A percentile compares a stretch with the other conserved stretches of the same genome.
These are phyloP conservation scores for Tuber melanosporum DNA, from an alignment of 495 filamentous ascomycete genomes.

Conservation along the genomic window DNA sequence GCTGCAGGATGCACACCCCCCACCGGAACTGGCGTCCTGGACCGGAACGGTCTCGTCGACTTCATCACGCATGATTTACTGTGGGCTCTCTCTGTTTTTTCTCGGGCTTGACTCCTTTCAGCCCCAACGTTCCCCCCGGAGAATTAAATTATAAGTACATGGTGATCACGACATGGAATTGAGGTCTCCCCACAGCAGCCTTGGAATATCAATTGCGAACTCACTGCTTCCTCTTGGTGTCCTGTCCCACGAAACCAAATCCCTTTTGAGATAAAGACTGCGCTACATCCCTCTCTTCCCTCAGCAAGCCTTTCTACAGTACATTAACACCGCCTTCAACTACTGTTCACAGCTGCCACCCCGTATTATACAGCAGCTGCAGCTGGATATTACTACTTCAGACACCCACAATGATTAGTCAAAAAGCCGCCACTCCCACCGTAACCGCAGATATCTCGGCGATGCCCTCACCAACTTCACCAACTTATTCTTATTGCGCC, in stretches of 20 bases:
- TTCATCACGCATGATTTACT: slow-evolving; percentile 35
- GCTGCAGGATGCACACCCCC: slow-evolving; percentile 39
- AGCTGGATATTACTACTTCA: background rate
- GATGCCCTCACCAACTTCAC: background rate
- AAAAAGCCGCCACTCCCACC: background rate
- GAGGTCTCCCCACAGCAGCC: slow-evolving; percentile 13
- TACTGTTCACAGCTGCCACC: background rate
- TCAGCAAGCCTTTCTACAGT: background rate
- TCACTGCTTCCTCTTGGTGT: background rate
- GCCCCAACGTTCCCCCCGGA: slow-evolving; percentile 17
- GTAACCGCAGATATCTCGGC: background rate
- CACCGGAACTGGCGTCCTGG: slow-evolving; percentile 35
- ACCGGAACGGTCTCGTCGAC: slow-evolving; percentile 37
- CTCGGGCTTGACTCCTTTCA: slow-evolving; percentile 9
- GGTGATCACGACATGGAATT: slow-evolving; percentile 26
- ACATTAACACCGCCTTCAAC: background rate
- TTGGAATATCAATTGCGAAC: background rate
- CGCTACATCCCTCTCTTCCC: background rate
- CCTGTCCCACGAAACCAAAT: background rate
- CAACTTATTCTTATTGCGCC: background rate
- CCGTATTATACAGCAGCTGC: background rate
- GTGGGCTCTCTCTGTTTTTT: background rate
- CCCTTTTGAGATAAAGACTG: background rate
- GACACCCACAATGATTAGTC: background rate
- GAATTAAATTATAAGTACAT: slow-evolving; percentile 32